Evolutionary conservation across 345 rosid species (phyloP), one percentile per base, ranked within the genome.

Genomic region (Bretschneidera sinensis): DNA sequence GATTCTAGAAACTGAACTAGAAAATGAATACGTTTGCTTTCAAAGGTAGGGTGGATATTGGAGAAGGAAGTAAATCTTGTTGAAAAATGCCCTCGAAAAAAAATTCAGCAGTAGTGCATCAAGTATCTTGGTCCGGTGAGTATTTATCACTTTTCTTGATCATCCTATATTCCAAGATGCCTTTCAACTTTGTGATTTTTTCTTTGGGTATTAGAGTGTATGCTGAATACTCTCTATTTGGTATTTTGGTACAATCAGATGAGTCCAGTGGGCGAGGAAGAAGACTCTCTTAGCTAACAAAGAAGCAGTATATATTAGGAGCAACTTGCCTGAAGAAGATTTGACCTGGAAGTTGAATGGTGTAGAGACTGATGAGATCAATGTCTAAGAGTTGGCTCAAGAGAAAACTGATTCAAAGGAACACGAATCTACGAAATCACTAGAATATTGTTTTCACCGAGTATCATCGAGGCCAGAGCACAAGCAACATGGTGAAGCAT

Each of bases 111-210:
- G 16, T 97, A 90, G 61, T 84, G 99, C 80, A 94, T 94, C 69
- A 94, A 83, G 77, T 94, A 94, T 78, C 96, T 94, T 55, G 86
- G 95, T 74, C 97, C 95, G 63, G 97, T 89, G 54, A 76, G 90
- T 65, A 50, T 68, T 57, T 21, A 17, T 6, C 49, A 53, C 28
- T 62, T 51, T 35, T 33, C 19, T 56, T 53, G 21, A 14, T 59
- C 49, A 20, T 45, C 60, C 52, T 21, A 35, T 35, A 43, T 21
- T 39, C 54, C 45, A 39, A 39, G 45, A 5, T 39, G 15, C 45
- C 45, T 39, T 39, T 11, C 6, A 39, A 39, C 45, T 39, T 14
- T 39, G 2, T 39, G 45, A 39, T 5, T 1, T 39, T 39, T 39
- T 39, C 16, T 13, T 39, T 39, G 43, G 21, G 51, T 53, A 17